Conservation (phyloP, 805 yeast genomes). For the Yarrowia sp. region DNA sequence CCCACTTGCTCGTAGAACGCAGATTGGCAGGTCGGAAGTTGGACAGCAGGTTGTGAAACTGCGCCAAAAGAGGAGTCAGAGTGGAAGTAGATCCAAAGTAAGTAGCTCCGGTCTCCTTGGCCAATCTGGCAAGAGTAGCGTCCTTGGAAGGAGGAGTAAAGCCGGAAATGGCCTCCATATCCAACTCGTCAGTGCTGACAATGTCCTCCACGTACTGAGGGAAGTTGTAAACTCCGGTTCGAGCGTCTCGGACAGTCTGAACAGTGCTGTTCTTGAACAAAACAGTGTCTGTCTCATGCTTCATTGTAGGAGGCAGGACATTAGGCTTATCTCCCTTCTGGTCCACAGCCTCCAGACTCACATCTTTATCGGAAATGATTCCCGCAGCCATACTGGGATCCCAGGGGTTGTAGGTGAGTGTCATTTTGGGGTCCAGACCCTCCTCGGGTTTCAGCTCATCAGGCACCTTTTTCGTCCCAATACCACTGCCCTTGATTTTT, state of each 20-base stretch:
- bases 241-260: conserved; percentile 71
- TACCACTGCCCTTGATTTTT: no score
- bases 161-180: conserved; percentile 52
- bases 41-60: conserved; percentile 68
- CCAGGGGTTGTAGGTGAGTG: background rate
- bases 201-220: conserved; percentile 56
- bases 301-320: conserved; percentile 49
- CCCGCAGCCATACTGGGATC: background rate
- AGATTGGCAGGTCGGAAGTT: conserved; percentile 52
- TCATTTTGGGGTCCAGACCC: background rate
- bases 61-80: conserved; percentile 71
- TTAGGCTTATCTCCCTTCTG: conserved; percentile 1
- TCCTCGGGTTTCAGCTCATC: background rate
- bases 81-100: conserved; percentile 85
- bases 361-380: background rate
- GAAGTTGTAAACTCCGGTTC: conserved; percentile 72
- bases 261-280: conserved; percentile 71
- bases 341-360: background rate
- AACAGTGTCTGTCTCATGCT: conserved; percentile 66
- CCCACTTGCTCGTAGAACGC: conserved; percentile 27
- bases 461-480: background rate
- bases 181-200: conserved; percentile 61
- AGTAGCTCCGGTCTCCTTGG: conserved; percentile 39
- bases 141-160: conserved; percentile 73
- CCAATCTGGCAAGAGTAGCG: conserved; percentile 46